Base-by-base conservation (phyloP, 306 rosid genomes). In the Trifolium subterraneum region DNA sequence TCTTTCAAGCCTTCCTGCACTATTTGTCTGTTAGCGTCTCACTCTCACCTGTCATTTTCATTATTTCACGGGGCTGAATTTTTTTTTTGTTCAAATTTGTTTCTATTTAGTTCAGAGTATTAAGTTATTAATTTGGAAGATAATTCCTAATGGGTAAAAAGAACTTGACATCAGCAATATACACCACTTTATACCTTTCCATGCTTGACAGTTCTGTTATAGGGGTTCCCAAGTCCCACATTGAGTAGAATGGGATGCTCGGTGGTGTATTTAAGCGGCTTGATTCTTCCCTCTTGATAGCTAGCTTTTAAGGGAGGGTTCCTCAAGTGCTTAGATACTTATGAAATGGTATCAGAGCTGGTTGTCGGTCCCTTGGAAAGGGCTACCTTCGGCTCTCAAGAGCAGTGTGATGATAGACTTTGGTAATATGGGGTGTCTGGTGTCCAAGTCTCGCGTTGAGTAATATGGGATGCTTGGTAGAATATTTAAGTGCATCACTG, bases 21-120 rank as follows among this genome's bases (percentile, higher is more conserved):
- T 39, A 25, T 19, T 67, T 76, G 52, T 38, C 61, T 72, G 29
- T 55, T 76, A 60, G 36, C 73, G 44, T 76, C 71, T 61, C 64
- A 50, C 36, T 76, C 71, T 61, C 64, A 50, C 27, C 64, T 8
- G 25, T 84, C 71, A 27, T 44, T 68, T 63, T 52, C 18, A 76
- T 76, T 50, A 23, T 70, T 61, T 77, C 44, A 42, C 7, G 35
- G 54, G 38, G 71, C 11, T 66, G 66, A 60, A 60, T 25, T 4
- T 56, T 4, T 56, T 56, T 56, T 22, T 1, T 60, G 44, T 52
- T 70, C 68, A 45, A 55, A 23, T 71, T 41, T 76, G 29, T 70
- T 58, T 41, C 44, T 71, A 71, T 13, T 71, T 64, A 19, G 78
- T 66, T 71, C 35, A 35, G 20, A 62, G 25, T 72, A 5, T 11